These are phyloP conservation scores for Yamadazyma pseudoaaseri DNA, from an alignment of 1,139 yeast species.

Conservation along the genomic window DNA sequence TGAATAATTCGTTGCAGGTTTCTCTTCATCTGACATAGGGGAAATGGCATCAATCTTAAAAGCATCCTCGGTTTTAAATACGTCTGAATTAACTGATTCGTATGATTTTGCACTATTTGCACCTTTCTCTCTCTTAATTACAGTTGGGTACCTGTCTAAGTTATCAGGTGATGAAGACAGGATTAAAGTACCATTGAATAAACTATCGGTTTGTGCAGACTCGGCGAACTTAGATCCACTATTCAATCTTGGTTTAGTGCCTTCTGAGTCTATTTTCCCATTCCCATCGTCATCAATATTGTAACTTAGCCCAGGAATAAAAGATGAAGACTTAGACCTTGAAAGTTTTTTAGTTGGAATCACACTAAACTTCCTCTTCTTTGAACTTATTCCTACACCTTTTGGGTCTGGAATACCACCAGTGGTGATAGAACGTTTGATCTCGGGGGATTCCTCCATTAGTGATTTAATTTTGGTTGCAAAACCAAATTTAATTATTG, in stretches of 20 bases:
- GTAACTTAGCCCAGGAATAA: conserved; percentile 13
- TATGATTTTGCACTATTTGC: neutral
- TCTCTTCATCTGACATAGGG: conserved; percentile 7
- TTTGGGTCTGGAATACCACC: neutral
- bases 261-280: neutral
- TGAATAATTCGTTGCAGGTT: neutral
- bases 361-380: neutral
- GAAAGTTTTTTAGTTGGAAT: conserved; percentile 4
- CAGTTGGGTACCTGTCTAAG: conserved; percentile 16
- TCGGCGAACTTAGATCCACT: neutral
- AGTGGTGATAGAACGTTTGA: neutral
- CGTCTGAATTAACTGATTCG: neutral
- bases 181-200: conserved; percentile 20
- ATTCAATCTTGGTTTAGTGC: neutral
- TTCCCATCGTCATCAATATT: neutral
- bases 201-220: conserved; percentile 14
- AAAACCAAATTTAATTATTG: conserved; percentile 1
- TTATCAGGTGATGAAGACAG: conserved; percentile 15
- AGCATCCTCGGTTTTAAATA: neutral
- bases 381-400: neutral
- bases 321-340: conserved; percentile 10
- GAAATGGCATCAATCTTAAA: conserved; percentile 8
- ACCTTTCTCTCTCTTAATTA: conserved; percentile 8
- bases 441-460: conserved; percentile 1
- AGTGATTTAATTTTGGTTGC: conserved; percentile 6